Percentiles rank a stretch among this genome's conserved stretches.
phyloP scores from a whole-genome alignment of 805 yeast genomes.

The Metschnikowia proteae region DNA sequence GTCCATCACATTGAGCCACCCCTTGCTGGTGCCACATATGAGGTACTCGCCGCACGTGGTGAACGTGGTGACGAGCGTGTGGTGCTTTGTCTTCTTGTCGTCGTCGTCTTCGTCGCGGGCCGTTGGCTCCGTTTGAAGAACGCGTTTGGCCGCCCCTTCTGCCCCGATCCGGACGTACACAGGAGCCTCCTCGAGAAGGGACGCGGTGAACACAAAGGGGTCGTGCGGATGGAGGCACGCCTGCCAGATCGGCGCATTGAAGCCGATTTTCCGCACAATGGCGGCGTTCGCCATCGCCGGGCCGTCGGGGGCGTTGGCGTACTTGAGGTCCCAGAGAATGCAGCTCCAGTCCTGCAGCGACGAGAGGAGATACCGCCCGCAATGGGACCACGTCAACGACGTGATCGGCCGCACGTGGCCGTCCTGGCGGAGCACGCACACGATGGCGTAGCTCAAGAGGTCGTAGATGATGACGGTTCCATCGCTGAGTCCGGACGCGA shows the following conservation, averaged over 20 bases:
- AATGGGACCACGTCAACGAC: constrained; percentile 67
- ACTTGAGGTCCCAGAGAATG: constrained; percentile 71
- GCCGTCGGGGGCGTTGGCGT: constrained; percentile 18
- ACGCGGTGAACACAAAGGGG: constrained; percentile 51
- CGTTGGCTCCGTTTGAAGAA: constrained; percentile 19
- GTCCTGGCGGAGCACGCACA: constrained; percentile 45
- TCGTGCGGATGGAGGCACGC: constrained; percentile 53
- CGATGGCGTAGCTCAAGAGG: constrained; percentile 52
- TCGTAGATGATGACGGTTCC: constrained; percentile 23
- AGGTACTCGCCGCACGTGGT: constrained; percentile 53
- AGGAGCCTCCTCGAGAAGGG: constrained; percentile 62
- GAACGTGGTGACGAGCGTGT: constrained; percentile 50
- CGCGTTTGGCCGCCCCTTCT: neutral
- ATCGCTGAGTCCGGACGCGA: constrained; percentile 17
- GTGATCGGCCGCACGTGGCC: constrained; percentile 74
- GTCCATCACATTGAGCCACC: constrained; percentile 57
- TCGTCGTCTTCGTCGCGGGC: constrained; percentile 8
- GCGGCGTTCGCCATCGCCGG: constrained; percentile 19
- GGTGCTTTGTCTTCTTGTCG: constrained; percentile 25
- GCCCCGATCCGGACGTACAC: constrained; percentile 38
- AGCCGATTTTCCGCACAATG: constrained; percentile 43
- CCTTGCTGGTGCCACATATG: constrained; percentile 77
- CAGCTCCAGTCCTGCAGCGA: constrained; percentile 81
- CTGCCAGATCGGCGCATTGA: constrained; percentile 74
- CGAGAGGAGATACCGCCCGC: constrained; percentile 66